phyloP scores from a whole-genome alignment of 768 basidiomycete species.

The Kockovaella imperatae region DNA sequence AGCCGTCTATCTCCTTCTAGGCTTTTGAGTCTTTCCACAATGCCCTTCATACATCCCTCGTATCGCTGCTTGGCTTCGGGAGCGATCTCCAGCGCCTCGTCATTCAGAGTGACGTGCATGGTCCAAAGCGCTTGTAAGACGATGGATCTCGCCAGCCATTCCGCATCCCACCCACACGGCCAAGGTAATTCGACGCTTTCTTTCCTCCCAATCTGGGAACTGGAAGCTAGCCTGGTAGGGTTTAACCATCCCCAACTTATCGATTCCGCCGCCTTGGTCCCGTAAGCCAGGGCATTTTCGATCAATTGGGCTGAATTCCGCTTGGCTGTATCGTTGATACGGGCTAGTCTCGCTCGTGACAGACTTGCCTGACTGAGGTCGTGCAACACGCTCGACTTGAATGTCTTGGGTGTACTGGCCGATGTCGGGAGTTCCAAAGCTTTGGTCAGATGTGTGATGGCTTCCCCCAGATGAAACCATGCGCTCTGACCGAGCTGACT shows the following conservation, averaged over 20 bases:
- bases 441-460: constrained; percentile 16
- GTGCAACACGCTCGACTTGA: constrained; percentile 25
- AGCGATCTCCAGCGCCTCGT: constrained; percentile 11
- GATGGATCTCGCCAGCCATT: constrained; percentile 22
- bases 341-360: constrained; percentile 17
- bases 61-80: constrained; percentile 5
- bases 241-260: constrained; percentile 14
- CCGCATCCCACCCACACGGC: constrained; percentile 37
- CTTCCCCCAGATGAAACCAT: constrained; percentile 29
- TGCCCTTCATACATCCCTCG: constrained; percentile 9
- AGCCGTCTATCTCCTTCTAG: constrained; percentile 12
- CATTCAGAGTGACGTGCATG: constrained; percentile 19
- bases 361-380: constrained; percentile 22
- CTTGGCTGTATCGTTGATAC: constrained; percentile 28
- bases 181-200: constrained; percentile 9
- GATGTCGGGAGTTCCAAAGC: constrained; percentile 27
- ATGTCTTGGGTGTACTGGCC: constrained; percentile 21
- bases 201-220: constrained; percentile 8
- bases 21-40: constrained; percentile 3
- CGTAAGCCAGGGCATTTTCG: constrained; percentile 38
- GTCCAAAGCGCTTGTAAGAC: constrained; percentile 23
- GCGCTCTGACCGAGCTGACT: constrained; percentile 28
- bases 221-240: constrained; percentile 3
- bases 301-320: constrained; percentile 26
- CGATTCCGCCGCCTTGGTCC: constrained; percentile 21